Base-by-base conservation (phyloP, 306 rosid genomes). In the Cicer cuneatum region DNA sequence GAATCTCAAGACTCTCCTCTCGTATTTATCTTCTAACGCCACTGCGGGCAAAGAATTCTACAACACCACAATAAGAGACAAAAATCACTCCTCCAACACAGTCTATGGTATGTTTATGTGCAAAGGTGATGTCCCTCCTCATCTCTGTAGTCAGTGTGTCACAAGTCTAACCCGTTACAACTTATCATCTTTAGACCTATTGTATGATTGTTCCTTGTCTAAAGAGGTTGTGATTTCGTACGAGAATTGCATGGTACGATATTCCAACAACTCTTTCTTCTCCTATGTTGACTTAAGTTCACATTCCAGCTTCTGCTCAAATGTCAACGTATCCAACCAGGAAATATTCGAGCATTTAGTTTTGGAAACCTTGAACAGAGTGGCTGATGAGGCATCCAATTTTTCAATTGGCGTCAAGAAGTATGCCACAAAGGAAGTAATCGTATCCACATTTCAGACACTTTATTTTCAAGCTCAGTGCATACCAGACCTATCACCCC, bases 51-150 rank as follows among this genome's bases (percentile, higher is more conserved):
- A 5, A 10, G n/a, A 40, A 40, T 64, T 64, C 49, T 18, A 64
- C 70, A 64, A 5, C 52, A 12, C 49, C 13, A 65, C 11, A 11
- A 11, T 65, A 12, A 7, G 0, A 19, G 54, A 14, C 35, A 16
- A 6, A 64, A 15, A 64, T 33, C 7, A 11, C 19, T 35, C 69
- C 2, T 15, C 49, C 12, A 14, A 46, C 9, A 35, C 51, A 35
- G 43, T 60, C 5, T 61, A 73, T 18, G 78, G 70, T 0, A 2
- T 15, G 37, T 60, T 73, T 45, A 73, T 60, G 78, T 73, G 78
- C 16, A 40, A 57, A 2, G 78, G 78, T 7, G 78, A 73, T 2
- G 48, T 73, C 1, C 2, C 76, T 66, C 8, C 7, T 59, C 8
- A 43, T 1, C 70, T 73, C 6, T 65, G 71, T 19, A 11, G 39